Evolutionary conservation across 2,329 filamentous ascomycete genomes (phyloP), one percentile per base, ranked within the genome.

Genomic region (Aureobasidium sp.): DNA sequence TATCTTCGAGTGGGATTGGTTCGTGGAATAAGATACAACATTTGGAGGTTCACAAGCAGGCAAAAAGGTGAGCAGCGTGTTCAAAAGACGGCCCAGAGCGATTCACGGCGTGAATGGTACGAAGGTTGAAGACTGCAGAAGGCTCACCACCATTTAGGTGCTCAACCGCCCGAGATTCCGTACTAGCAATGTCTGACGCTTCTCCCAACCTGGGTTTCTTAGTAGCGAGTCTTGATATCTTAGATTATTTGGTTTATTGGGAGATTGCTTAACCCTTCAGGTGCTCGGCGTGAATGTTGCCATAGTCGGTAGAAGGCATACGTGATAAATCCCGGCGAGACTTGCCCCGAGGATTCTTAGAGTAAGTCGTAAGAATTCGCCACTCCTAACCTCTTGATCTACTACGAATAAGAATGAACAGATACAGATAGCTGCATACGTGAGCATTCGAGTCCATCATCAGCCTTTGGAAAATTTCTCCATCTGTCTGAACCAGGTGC

Each of bases 121-220:
- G 19, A 54, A 63, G 62, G 5, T 57, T 44, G 54, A 61, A 58
- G 0, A 30, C 55, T 3, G 57, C 59, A 59, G 60, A n/a, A 58
- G 49, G 1, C 65, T 67, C 10, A 56, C 63, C 1, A 63, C 61
- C 10, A 63, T 60, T 3, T 61, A 62, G 14, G 24, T 7, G 1
- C 7, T 17, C 12, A 4, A 40, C 6, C 41, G 16, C 1, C 42
- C 4, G 2, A 17, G 5, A 2, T 0, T 4, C 2, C 17, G 17
- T 4, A 17, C 16, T 21, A 4, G 14, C 2, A 2, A 19, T 14
- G n/a, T n/a, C n/a, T n/a, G n/a, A n/a, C 11, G 14, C 22, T 21
- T 44, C 50, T 12, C 22, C 29, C 4, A 39, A 10, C 11, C 49
- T 42, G 12, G 5, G 2, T 5, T n/a, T 27, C 12, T 52, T 2